Evolutionary conservation across 352 stramenopile genomes (phyloP).

Genomic region (Phytopythium cucurbitacearum): DNA sequence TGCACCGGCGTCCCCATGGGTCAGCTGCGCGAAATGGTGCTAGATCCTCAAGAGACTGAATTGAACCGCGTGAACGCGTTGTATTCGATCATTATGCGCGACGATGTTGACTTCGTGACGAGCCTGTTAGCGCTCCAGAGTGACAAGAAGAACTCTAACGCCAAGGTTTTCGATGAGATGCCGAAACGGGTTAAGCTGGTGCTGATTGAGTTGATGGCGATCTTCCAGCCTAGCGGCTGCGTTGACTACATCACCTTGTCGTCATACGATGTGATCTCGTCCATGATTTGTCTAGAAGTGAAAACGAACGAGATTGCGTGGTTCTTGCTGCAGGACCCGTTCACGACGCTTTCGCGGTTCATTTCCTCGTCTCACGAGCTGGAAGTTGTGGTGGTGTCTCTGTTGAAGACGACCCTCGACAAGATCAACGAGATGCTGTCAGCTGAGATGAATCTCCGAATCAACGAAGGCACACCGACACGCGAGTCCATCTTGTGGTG

Average conservation of each 20-base stretch:
- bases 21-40: constrained; percentile 57
- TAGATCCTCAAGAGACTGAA: constrained; percentile 51
- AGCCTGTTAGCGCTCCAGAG: constrained; percentile 51
- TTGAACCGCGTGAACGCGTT: constrained; percentile 65
- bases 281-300: constrained; percentile 75
- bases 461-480: constrained; percentile 56
- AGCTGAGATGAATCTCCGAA: constrained; percentile 58
- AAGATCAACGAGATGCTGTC: constrained; percentile 80
- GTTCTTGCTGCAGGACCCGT: constrained; percentile 77
- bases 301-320: constrained; percentile 81
- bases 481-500: constrained; percentile 74
- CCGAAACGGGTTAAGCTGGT: constrained; percentile 66
- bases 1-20: constrained; percentile 55
- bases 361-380: constrained; percentile 56
- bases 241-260: constrained; percentile 68
- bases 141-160: constrained; percentile 52
- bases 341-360: constrained; percentile 65
- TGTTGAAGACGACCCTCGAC: constrained; percentile 68
- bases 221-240: constrained; percentile 47
- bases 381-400: constrained; percentile 64
- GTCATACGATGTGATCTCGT: constrained; percentile 78
- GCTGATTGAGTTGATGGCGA: constrained; percentile 62
- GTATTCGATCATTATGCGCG: constrained; percentile 56
- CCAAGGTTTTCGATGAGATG: constrained; percentile 60
- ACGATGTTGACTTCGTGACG: constrained; percentile 68